Conservation (phyloP, 441 rosid species). For the Rhodomyrtus psidioides region DNA sequence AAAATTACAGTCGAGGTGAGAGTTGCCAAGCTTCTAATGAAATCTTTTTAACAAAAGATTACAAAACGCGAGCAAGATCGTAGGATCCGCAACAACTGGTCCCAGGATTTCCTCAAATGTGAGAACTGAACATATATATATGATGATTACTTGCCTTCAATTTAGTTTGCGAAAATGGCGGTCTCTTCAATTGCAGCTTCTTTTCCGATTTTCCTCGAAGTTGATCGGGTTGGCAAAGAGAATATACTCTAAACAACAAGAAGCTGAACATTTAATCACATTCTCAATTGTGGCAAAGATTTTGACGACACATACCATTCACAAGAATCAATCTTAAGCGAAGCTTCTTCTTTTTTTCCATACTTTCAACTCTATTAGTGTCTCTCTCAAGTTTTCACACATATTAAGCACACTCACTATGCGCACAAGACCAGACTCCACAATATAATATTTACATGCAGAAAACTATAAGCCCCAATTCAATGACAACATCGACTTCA, state of each 20-base stretch:
- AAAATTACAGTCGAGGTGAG: too few species aligned
- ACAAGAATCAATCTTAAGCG: too few species aligned
- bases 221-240: background rate
- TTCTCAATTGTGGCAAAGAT: background rate
- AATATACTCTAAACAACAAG: background rate
- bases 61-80: background rate
- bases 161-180: too few species aligned
- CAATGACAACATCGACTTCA: too few species aligned
- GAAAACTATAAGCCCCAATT: background rate
- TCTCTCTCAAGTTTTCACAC: background rate
- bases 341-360: too few species aligned
- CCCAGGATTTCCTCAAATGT: background rate
- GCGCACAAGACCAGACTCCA: background rate
- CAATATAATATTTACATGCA: background rate
- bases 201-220: background rate
- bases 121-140: too few species aligned
- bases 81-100: background rate
- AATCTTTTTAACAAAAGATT: background rate
- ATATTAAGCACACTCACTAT: background rate
- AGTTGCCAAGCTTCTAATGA: background rate
- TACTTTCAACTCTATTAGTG: background rate
- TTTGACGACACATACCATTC: background rate
- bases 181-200: background rate
- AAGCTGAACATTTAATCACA: background rate
- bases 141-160: too few species aligned